Conservation (phyloP, 1,284 basidiomycete genomes). For the Cryptococcus maquisensis region DNA sequence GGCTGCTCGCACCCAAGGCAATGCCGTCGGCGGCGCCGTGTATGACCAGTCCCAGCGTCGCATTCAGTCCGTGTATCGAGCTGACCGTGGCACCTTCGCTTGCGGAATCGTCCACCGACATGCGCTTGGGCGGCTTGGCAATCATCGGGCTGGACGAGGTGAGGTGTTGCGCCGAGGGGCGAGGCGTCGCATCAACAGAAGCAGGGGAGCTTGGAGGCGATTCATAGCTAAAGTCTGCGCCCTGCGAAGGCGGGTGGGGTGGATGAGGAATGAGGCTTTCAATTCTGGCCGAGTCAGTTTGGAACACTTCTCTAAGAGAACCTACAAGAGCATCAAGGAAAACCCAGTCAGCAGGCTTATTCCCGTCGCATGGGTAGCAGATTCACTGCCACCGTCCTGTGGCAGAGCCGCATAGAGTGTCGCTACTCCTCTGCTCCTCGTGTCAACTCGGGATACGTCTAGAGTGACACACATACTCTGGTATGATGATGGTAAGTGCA, state of each 20-base stretch:
- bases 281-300: conserved; percentile 25
- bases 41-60: conserved; percentile 76
- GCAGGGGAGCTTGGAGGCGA: conserved; percentile 11
- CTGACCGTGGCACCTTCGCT: conserved; percentile 8
- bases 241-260: conserved; percentile 17
- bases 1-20: conserved; percentile 67
- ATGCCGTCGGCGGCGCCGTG: conserved; percentile 87
- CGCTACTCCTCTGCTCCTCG: conserved; percentile 43
- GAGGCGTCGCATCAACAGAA: conserved; percentile 8
- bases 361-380: conserved; percentile 58
- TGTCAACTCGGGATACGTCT: neutral
- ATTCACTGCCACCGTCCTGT: conserved; percentile 41
- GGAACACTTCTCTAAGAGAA: conserved; percentile 43
- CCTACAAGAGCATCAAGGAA: conserved; percentile 71
- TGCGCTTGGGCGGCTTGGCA: conserved; percentile 30
- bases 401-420: conserved; percentile 42
- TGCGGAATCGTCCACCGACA: conserved; percentile 23
- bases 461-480: conserved; percentile 60
- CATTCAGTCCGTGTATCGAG: conserved; percentile 54
- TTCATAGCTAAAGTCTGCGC: conserved; percentile 14
- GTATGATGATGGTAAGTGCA: conserved; percentile 83
- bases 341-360: conserved; percentile 74
- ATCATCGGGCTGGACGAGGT: conserved; percentile 36
- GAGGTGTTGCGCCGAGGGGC: conserved; percentile 22
- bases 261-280: conserved; percentile 44